Conservation (phyloP, 495 filamentous ascomycete genomes). For the Apiosordaria backusii region DNA sequence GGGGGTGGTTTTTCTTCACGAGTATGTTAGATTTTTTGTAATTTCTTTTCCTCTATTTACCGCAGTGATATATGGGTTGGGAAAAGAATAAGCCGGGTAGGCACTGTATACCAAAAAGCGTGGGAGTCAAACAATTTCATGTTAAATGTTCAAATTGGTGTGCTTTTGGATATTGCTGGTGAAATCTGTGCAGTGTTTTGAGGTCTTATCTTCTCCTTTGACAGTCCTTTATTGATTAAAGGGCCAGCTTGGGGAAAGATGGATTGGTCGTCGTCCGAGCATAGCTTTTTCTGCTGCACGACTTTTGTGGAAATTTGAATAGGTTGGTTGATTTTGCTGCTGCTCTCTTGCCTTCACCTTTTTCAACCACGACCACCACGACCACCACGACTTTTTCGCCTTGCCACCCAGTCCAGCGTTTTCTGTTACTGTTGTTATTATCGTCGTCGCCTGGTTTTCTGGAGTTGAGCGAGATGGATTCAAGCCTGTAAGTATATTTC, state of each 20-base stretch:
- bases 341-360: background rate
- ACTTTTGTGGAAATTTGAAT: background rate
- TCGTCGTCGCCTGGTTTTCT: background rate
- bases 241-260: background rate
- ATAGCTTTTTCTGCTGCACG: background rate
- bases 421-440: background rate
- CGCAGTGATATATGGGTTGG: constrained; percentile 15
- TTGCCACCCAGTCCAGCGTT: background rate
- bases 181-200: background rate
- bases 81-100: constrained; percentile 18
- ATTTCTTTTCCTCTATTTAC: constrained; percentile 19
- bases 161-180: background rate
- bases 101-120: constrained; percentile 28
- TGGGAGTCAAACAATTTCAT: constrained; percentile 4
- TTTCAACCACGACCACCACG: background rate
- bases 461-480: background rate
- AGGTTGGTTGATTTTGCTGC: background rate
- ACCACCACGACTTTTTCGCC: background rate
- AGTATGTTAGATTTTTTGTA: constrained; percentile 18
- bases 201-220: background rate
- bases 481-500: background rate
- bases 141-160: background rate
- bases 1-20: constrained; percentile 18
- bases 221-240: background rate
- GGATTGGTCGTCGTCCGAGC: background rate